Evolutionary conservation across 2,329 filamentous ascomycete species (phyloP), one percentile per base, ranked within the genome.

Genomic region (Periconia digitata): DNA sequence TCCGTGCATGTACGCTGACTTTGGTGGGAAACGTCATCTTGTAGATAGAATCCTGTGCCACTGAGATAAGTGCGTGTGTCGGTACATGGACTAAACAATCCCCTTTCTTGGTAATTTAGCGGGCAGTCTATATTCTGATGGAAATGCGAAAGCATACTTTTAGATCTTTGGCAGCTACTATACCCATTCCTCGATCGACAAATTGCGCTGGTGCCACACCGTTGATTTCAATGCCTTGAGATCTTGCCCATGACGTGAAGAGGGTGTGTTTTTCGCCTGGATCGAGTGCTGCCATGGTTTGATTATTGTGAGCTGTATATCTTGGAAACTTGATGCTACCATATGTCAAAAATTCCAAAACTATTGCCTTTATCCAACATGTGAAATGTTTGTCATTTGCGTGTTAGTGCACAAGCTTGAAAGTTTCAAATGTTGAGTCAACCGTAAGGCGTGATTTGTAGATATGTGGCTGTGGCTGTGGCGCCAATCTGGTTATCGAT

Each of bases 131-230:
- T 3, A 40, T n/a, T 24, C 13, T 32, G 8, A 34, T 34, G 15
- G 16, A 48, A 38, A 32, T 8, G 10, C n/a, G 18, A 37, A 12
- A 32, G 64, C 65, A 62, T 73, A 89, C 88, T 73, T 86, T 74
- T 51, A 94, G 79, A 13, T 79, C 73, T 22, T 80, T 79, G 12
- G 82, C 85, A 5, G 90, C 86, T 43, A 92, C 79, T 47, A 96
- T 84, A 40, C 92, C 91, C 44, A 94, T 80, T 22, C 91, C 91
- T 46, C 87, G 80, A 1, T 85, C 87, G 6, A 85, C 81, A 15
- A 95, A 84, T 34, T 76, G 76, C 35, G 83, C 79, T 5, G 90
- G 85, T 2, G 76, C 75, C 40, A 95, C 83, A 22, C 85, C 85
- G 59, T 86, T 78, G 56, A 90, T 80, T 29, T 79, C 71, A 22